Evolutionary conservation across 108 stramenopile genomes (phyloP).

Genomic region (Craspedostauros australis): DNA sequence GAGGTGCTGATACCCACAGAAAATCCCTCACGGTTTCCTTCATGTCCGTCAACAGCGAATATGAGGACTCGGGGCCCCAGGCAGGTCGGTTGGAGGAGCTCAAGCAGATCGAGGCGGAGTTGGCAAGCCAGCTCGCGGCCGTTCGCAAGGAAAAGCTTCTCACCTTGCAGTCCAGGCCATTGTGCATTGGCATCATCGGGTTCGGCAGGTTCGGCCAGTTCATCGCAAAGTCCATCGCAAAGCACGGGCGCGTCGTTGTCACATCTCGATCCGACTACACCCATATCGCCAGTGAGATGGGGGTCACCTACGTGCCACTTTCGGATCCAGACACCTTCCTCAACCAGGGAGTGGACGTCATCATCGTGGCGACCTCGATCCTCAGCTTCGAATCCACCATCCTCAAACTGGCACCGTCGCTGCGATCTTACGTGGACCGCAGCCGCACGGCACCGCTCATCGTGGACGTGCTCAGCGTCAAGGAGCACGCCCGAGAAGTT

Average conservation of each 20-base stretch:
- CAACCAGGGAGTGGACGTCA: constrained; percentile 58
- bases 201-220: constrained; percentile 95
- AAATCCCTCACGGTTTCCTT: too few species aligned
- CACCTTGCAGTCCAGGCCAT: constrained; percentile 52
- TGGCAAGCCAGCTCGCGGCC: constrained; percentile 43
- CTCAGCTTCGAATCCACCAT: constrained; percentile 84
- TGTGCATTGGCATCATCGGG: constrained; percentile 89
- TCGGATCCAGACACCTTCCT: constrained; percentile 57
- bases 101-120: constrained; percentile 54
- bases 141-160: constrained; percentile 60
- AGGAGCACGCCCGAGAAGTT: constrained; percentile 87
- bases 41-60: too few species aligned
- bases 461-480: constrained; percentile 96
- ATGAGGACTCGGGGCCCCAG: too few species aligned
- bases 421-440: constrained; percentile 19
- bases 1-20: too few species aligned
- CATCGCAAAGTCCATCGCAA: constrained; percentile 76
- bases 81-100: constrained; percentile 60
- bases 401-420: constrained; percentile 26
- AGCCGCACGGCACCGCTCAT: constrained; percentile 72
- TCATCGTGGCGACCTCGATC: constrained; percentile 78
- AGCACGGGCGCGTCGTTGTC: constrained; percentile 48
- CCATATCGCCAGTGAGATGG: constrained; percentile 65
- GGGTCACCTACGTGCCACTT: constrained; percentile 60
- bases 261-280: constrained; percentile 73